Evolutionary conservation across 768 basidiomycete genomes (phyloP).

Genomic region (Dacryopinax primogenitus): DNA sequence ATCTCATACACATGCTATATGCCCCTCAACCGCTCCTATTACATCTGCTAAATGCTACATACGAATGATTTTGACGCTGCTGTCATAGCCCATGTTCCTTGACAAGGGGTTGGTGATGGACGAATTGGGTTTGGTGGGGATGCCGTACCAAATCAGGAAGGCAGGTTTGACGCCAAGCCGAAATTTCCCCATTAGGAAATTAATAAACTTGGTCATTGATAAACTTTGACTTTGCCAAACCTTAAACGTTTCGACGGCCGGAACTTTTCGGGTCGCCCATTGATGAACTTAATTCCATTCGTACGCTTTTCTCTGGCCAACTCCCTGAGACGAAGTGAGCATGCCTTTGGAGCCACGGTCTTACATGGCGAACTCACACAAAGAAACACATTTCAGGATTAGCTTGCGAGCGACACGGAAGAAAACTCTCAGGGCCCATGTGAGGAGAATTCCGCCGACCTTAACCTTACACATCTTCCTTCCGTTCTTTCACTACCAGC

Average conservation of each 20-base stretch:
- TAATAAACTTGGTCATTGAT: background rate
- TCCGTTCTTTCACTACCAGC: constrained; percentile 5
- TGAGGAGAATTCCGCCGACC: constrained; percentile 1
- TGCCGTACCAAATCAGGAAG: no score
- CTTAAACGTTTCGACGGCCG: background rate
- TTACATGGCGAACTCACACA: background rate
- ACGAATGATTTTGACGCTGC: no score
- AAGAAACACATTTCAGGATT: background rate
- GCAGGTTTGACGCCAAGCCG: no score
- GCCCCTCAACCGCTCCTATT: no score
- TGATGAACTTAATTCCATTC: background rate
- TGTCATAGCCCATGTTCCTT: no score
- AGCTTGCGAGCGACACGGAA: background rate
- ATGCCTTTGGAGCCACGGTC: background rate
- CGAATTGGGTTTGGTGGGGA: no score
- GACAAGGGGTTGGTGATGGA: no score
- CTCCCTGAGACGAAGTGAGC: background rate
- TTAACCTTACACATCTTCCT: constrained; percentile 5
- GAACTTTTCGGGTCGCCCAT: background rate
- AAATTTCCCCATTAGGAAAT: background rate
- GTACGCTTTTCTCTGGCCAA: background rate
- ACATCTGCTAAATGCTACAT: no score
- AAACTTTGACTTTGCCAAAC: background rate
- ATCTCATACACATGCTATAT: no score
- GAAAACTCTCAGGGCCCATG: background rate